Evolutionary conservation across 2,329 filamentous ascomycete genomes (phyloP).

Genomic region (Pseudogymnoascus sp.): DNA sequence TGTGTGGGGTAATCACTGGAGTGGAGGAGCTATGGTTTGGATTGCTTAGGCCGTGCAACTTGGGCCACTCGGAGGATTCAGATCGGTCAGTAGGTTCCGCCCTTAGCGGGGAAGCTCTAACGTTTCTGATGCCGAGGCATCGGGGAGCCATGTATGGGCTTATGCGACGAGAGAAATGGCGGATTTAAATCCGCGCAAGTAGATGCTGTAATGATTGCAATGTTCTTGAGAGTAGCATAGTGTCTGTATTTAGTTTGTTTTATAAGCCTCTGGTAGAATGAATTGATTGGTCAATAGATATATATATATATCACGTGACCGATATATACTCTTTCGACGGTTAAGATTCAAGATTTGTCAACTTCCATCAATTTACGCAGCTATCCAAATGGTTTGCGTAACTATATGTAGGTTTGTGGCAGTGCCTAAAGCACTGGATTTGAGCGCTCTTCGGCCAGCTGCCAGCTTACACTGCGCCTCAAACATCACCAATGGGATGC

Average conservation of each 20-base stretch:
- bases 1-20: constrained; percentile 4
- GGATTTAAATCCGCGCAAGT: not conserved
- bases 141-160: no score
- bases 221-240: not conserved
- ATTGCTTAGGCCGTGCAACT: no score
- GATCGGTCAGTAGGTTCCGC: no score
- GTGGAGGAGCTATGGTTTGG: no score
- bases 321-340: no score
- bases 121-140: not conserved
- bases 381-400: no score
- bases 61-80: no score
- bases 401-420: no score
- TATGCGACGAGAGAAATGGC: not conserved
- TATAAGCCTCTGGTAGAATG: not conserved
- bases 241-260: not conserved
- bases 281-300: not conserved
- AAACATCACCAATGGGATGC: not conserved
- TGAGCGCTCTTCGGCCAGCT: not conserved
- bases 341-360: no score
- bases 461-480: not conserved
- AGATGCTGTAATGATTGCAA: not conserved
- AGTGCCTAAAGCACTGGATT: no score
- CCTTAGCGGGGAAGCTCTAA: not conserved
- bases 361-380: no score
- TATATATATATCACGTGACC: no score